A percentile compares a stretch with the other conserved stretches of the same genome.
Conservation (phyloP, 306 rosid genomes). For the Canavalia gladiata region DNA sequence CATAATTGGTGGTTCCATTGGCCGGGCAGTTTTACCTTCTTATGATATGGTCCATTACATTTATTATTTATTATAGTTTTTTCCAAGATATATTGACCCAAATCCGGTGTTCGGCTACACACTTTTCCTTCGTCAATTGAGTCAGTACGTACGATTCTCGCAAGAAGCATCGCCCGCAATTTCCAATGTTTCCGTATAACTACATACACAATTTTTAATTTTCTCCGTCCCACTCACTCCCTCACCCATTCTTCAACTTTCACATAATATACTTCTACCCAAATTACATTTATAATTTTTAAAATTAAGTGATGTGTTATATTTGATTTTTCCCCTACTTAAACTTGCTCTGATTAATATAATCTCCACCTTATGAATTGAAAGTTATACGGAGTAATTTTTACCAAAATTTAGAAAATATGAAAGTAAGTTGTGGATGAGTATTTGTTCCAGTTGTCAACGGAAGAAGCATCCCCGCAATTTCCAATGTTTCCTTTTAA, state of each 20-base stretch:
- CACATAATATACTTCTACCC: not conserved
- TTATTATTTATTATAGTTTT: no score
- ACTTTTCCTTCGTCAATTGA: no score
- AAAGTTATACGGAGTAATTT: not conserved
- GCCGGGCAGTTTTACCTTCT: no score
- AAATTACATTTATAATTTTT: not conserved
- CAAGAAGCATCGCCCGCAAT: not conserved
- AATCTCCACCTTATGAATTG: not conserved
- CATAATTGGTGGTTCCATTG: no score
- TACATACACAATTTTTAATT: no score
- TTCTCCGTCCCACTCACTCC: not conserved
- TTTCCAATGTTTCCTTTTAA: conserved; percentile 51
- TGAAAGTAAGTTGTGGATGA: not conserved
- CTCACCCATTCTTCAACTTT: not conserved
- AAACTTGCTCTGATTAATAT: not conserved
- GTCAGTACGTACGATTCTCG: not conserved
- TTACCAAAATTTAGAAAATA: not conserved
- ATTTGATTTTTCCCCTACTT: no score
- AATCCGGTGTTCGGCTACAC: no score
- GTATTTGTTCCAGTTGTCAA: not conserved
- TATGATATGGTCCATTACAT: no score
- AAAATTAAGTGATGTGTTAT: not conserved
- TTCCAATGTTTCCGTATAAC: not conserved
- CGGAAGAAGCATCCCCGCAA: conserved; percentile 57
- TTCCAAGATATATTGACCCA: no score